Evolutionary conservation across 192 early-diverging fungal genomes (phyloP), one percentile per base, ranked within the genome.

Genomic region (Ambispora gerdemannii): DNA sequence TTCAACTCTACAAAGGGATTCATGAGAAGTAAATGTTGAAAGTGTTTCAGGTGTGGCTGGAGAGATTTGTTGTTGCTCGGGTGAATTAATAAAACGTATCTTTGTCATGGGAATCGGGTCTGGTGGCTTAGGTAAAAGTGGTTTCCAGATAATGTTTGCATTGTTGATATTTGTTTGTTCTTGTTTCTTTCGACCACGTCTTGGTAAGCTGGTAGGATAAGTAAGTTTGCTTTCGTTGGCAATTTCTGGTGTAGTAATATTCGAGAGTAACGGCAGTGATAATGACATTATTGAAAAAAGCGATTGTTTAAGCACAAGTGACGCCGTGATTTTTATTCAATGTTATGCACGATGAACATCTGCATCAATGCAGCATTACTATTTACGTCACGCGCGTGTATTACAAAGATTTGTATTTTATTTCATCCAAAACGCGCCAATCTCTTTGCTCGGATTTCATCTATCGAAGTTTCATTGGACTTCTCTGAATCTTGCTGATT

Each of bases 391-490:
- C n/a, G n/a, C n/a, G n/a, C n/a, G n/a, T n/a, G n/a, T n/a, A n/a
- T n/a, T n/a, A n/a, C n/a, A n/a, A n/a, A n/a, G n/a, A n/a, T n/a
- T n/a, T n/a, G n/a, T n/a, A n/a, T n/a, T n/a, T n/a, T n/a, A n/a
- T 43, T 43, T 43, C 38, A 43, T 10, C 38, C 38, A 15, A 43
- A 43, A 43, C 38, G 38, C 13, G 63, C 63, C 19, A 66, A 25
- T 10, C 63, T 66, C 7, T 66, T 66, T 25, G 63, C 47, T 17
- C 63, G 20, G 43, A 66, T 50, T 30, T 66, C 63, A 63, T 63
- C 61, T 22, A 63, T 38, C 3, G 61, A 36, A 10, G n/a, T 20
- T 66, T 33, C 27, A 1, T 19, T 19, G 7, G 17, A 2, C 20
- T 3, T 27, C 17, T 20, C 25, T 32, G 28, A 31, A 4, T 4